These are phyloP conservation scores for Hyphodiscus sp. DNA, from an alignment of 2,329 filamentous ascomycete species.

Conservation along the genomic window DNA sequence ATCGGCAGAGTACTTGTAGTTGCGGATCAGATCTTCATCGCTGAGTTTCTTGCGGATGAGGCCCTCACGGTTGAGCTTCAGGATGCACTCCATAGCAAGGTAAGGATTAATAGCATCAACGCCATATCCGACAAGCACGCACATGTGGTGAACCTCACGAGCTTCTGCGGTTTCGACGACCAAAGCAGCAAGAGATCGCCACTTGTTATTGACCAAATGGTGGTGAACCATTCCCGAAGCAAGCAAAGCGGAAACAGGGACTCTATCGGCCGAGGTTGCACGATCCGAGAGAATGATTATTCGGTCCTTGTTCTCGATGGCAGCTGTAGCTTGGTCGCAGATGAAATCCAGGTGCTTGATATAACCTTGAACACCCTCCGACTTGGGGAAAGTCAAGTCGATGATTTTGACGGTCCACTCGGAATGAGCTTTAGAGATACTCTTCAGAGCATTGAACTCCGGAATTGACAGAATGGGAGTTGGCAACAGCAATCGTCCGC, in stretches of 20 bases:
- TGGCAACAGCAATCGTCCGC: slow-evolving; percentile 75
- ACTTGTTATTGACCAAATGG: slow-evolving; percentile 91
- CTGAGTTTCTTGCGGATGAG: slow-evolving; percentile 85
- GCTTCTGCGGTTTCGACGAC: slow-evolving; percentile 91
- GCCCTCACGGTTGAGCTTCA: slow-evolving; percentile 92
- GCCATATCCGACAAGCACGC: slow-evolving; percentile 92
- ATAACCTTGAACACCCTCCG: slow-evolving; percentile 75
- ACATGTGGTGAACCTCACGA: slow-evolving; percentile 97
- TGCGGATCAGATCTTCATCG: slow-evolving; percentile 77
- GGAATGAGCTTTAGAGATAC: slow-evolving; percentile 64
- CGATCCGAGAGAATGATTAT: slow-evolving; percentile 87
- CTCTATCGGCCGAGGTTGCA: slow-evolving; percentile 72
- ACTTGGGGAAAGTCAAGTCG: slow-evolving; percentile 89
- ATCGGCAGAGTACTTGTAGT: slow-evolving; percentile 95
- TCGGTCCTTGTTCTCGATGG: slow-evolving; percentile 76
- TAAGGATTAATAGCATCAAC: slow-evolving; percentile 93
- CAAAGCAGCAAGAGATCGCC: slow-evolving; percentile 81
- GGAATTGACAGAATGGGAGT: slow-evolving; percentile 85
- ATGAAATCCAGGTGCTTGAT: slow-evolving; percentile 82
- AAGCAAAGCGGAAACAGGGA: slow-evolving; percentile 78
- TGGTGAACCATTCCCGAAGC: slow-evolving; percentile 94
- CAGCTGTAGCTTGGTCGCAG: slow-evolving; percentile 75
- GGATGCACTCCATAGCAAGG: slow-evolving; percentile 89
- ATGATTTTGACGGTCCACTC: slow-evolving; percentile 86
- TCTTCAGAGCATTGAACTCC: slow-evolving; percentile 82